Evolutionary conservation across 441 rosid genomes (phyloP), one percentile per base, ranked within the genome.

Genomic region (Erysimum pusillum): DNA sequence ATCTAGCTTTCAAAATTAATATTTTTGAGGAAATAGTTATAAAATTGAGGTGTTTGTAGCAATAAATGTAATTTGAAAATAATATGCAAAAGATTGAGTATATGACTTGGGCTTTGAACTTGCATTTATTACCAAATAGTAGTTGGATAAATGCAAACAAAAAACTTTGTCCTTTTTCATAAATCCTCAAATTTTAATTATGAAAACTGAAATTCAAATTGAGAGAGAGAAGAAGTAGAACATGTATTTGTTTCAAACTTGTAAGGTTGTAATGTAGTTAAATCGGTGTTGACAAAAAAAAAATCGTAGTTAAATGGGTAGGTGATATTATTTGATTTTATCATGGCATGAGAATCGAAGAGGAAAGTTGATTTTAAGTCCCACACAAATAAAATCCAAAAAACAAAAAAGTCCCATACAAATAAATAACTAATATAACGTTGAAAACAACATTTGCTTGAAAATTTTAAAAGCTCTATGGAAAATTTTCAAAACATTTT

Each of bases 101-200:
- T 63, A 74, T 56, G 76, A 79, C 73, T 79, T 74, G 76, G 17
- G 68, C 68, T 79, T 69, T 69, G 71, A 74, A 68, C 31, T 68
- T 62, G 70, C 63, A 74, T 74, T 73, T 79, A 79, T 57, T 69
- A 69, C 58, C 64, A 63, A 74, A 79, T 68, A 79, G 79, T 73
- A 62, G 62, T 53, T 34, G 71, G 82, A 73, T 79, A 73, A 36
- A 62, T 67, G 69, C 82, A 67, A 68, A 67, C 52, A 38, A 42
- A 38, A 52, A 52, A 60, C 22, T 32, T 77, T 44, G 28, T 22
- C 42, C 15, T 58, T 39, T 41, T 59, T 32, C 45, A 46, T 51
- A 38, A 35, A 13, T 18, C 36, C 15, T 48, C 59, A 69, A 44
- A 13, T 18, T 17, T 46, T 14, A 63, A 12, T 56, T 13, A 18